These are phyloP conservation scores for Sporobolomyces phaffii DNA, from an alignment of 768 basidiomycete species.

Conservation along the genomic window DNA sequence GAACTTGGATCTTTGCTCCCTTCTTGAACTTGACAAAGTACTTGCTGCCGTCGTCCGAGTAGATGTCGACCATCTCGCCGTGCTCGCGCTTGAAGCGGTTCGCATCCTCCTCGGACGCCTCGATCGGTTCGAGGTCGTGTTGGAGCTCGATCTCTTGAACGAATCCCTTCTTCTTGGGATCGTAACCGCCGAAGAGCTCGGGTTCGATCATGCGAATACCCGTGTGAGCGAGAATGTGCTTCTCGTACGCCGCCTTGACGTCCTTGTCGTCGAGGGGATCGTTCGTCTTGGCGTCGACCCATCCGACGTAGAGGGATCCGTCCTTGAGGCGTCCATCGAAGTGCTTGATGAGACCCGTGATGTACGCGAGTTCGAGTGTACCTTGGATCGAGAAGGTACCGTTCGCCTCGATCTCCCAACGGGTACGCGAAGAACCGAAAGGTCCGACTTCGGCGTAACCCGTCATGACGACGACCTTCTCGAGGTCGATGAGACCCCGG, in stretches of 20 bases:
- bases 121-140: conserved; percentile 93
- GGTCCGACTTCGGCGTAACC: conserved; percentile 97
- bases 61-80: conserved; percentile 91
- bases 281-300: conserved; percentile 88
- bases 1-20: conserved; percentile 77
- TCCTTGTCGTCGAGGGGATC: conserved; percentile 99
- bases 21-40: conserved; percentile 99
- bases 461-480: conserved; percentile 91
- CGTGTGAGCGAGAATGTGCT: conserved; percentile 81
- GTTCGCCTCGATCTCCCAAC: conserved; percentile 99
- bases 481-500: conserved; percentile 83
- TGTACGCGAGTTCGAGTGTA: conserved; percentile 99
- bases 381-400: conserved; percentile 98
- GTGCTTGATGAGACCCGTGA: conserved; percentile 98
- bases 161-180: conserved; percentile 95
- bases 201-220: conserved; percentile 95
- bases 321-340: conserved; percentile 94
- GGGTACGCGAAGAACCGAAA: conserved; percentile 94
- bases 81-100: conserved; percentile 94
- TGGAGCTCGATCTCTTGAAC: conserved; percentile 93
- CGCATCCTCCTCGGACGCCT: conserved; percentile 83
- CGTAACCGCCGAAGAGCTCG: conserved; percentile 94
- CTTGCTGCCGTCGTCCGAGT: conserved; percentile 84
- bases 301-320: conserved; percentile 88
- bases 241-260: conserved; percentile 85